Evolutionary conservation across 1,284 basidiomycete genomes (phyloP).

Genomic region (Cutaneotrichosporon curvatum): DNA sequence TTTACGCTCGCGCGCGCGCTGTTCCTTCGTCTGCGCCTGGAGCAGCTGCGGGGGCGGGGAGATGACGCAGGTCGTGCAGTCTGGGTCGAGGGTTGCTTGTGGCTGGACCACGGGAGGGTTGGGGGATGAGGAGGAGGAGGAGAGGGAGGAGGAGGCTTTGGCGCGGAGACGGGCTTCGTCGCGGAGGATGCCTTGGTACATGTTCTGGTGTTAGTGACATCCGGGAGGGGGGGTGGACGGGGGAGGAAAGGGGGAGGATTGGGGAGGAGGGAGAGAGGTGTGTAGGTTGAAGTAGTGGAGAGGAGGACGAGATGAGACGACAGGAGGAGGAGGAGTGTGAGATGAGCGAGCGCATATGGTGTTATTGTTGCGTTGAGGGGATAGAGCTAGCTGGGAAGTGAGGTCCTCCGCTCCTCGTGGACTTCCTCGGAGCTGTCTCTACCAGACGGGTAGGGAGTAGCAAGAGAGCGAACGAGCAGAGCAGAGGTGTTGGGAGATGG

Average conservation of each 20-base stretch:
- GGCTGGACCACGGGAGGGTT: constrained; percentile 24
- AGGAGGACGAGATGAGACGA: no score
- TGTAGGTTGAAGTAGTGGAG: background rate
- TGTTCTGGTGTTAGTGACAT: constrained; percentile 53
- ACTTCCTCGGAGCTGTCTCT: no score
- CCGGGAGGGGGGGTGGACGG: constrained; percentile 3
- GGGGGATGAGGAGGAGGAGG: no score
- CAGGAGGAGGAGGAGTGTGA: no score
- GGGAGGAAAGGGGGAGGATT: constrained; percentile 19
- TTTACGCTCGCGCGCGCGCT: constrained; percentile 26
- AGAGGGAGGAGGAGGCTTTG: no score
- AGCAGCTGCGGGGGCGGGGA: constrained; percentile 37
- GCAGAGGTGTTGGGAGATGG: no score
- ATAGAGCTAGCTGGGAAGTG: no score
- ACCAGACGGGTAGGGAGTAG: no score
- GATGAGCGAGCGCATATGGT: no score
- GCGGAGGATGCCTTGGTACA: constrained; percentile 81
- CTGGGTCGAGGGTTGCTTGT: constrained; percentile 30
- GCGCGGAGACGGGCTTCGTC: constrained; percentile 64
- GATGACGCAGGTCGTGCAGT: constrained; percentile 37
- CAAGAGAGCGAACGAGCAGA: no score
- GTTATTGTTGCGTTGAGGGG: no score
- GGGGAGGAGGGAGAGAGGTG: background rate
- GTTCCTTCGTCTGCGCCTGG: constrained; percentile 29
- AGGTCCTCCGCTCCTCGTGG: no score